Base-by-base conservation (phyloP, 2,329 filamentous ascomycete genomes). In the Fusarium ambrosium region DNA sequence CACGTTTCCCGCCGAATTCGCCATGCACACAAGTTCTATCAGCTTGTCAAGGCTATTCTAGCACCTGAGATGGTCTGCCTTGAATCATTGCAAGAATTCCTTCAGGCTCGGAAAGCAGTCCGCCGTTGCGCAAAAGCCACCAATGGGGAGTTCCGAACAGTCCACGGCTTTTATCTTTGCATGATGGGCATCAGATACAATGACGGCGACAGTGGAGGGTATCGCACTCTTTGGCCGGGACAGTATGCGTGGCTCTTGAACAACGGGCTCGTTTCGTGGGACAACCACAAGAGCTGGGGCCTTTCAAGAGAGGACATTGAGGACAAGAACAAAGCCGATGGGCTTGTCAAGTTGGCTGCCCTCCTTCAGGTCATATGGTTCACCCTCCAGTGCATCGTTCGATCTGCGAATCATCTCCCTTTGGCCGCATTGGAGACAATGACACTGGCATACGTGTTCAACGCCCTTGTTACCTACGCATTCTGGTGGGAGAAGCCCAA, bases 401-500 rank as follows among this genome's bases (percentile, higher is more conserved):
- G 66, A 18, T 32, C 29, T 24, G 37, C 55, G 18, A 37, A 71
- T 13, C 37, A 58, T 7, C 45, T 66, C 6, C 66, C 66, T 24
- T 37, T 70, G n/a, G 66, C 66, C 10, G 64, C 68, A 6, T 16
- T 70, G 6, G 55, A 70, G 20, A 61, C 22, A n/a, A 70, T 70
- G 66, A 61, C 66, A 2, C 34, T 70, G 53, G 68, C 66, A 16
- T 58, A 65, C 8, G 56, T 66, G 9, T 65, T 69, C 60, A 70
- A 69, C 37, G 68, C 36, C 4, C 43, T 69, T 4, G 55, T 65
- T 4, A 58, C 61, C 13, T 69, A 65, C 8, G 32, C 53, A 6
- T 61, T 69, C 32, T 69, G 68, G 61, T 69, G 45, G 68, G 68
- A 69, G 43, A 69, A 70, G 41, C 60, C 66, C 2, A 69, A 70